Evolutionary conservation across 345 rosid genomes (phyloP).

Genomic region (Ceriops decandra): DNA sequence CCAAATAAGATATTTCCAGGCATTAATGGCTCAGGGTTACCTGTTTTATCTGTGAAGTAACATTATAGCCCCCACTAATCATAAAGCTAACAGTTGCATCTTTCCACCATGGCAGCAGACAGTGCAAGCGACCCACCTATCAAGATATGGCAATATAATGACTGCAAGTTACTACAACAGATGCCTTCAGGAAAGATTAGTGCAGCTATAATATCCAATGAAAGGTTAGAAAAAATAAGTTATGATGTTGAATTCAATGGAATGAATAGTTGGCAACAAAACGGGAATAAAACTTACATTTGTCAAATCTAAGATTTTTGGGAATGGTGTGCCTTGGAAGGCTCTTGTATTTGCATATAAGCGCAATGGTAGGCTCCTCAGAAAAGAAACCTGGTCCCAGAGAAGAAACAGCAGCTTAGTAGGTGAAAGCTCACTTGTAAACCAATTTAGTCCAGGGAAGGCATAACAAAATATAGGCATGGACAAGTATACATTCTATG

Average conservation of each 20-base stretch:
- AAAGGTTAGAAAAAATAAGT: no score
- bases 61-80: conserved; percentile 79
- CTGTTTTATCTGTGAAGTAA: conserved; percentile 53
- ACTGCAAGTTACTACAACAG: no score
- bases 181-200: no score
- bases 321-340: conserved; percentile 48
- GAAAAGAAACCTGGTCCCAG: conserved; percentile 51
- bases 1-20: no score
- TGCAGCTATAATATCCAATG: no score
- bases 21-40: conserved; percentile 21
- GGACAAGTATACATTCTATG: no score
- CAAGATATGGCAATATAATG: neutral
- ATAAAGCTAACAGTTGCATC: conserved; percentile 72
- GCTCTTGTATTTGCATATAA: conserved; percentile 58
- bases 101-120: conserved; percentile 87
- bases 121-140: conserved; percentile 73
- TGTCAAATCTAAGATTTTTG: conserved; percentile 65
- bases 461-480: no score
- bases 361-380: conserved; percentile 66
- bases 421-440: no score
- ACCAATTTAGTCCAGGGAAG: no score
- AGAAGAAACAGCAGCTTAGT: neutral
- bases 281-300: conserved; percentile 41
- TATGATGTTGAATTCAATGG: no score
- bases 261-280: neutral